Evolutionary conservation across 768 basidiomycete species (phyloP).

Genomic region (Paxillus ammoniavirescens): DNA sequence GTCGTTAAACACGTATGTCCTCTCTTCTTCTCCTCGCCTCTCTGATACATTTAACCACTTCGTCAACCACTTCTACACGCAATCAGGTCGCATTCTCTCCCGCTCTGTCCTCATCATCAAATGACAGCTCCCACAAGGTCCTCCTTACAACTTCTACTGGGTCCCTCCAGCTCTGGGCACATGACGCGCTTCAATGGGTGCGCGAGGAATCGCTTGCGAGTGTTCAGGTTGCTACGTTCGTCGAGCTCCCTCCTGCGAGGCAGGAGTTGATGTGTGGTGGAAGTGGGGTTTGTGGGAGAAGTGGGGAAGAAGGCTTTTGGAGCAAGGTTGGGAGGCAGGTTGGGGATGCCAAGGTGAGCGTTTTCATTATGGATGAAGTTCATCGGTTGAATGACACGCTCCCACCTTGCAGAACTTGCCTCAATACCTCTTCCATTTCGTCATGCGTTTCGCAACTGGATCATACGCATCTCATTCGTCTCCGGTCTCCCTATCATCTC

Average conservation of each 20-base stretch:
- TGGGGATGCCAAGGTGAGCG: slow-evolving; percentile 52
- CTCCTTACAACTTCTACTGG: slow-evolving; percentile 74
- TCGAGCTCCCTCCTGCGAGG: slow-evolving; percentile 69
- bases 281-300: background rate
- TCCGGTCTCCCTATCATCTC: slow-evolving; percentile 23
- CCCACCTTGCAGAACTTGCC: slow-evolving; percentile 59
- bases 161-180: slow-evolving; percentile 71
- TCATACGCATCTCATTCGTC: slow-evolving; percentile 53
- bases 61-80: background rate
- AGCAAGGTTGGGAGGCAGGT: slow-evolving; percentile 56
- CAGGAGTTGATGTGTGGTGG: slow-evolving; percentile 21
- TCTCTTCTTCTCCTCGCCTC: background rate
- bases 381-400: background rate
- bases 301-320: slow-evolving; percentile 46
- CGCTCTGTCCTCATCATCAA: slow-evolving; percentile 36
- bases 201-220: slow-evolving; percentile 78
- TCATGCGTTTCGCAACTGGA: slow-evolving; percentile 68
- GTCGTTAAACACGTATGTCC: slow-evolving; percentile 60
- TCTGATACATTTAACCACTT: background rate
- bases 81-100: slow-evolving; percentile 53
- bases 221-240: slow-evolving; percentile 61
- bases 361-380: background rate
- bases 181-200: slow-evolving; percentile 62
- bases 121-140: slow-evolving; percentile 38
- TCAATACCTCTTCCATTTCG: slow-evolving; percentile 62